Conservation (phyloP, 441 rosid genomes). For the Euphorbia celastroides region DNA sequence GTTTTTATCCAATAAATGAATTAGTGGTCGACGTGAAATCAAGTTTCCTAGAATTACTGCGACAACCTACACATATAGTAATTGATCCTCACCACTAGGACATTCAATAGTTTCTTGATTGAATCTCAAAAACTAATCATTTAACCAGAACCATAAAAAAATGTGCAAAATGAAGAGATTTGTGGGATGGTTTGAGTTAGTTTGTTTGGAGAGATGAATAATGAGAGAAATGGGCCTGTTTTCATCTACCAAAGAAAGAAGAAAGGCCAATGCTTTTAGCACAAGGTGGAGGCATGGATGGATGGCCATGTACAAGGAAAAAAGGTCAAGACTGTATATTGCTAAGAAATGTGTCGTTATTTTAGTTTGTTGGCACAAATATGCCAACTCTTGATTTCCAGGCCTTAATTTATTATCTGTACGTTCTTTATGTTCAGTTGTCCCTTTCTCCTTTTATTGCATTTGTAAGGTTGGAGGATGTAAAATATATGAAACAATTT, state of each 20-base stretch:
- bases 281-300: too few relatives aligned
- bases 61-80: not conserved
- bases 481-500: too few relatives aligned
- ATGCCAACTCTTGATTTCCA: too few relatives aligned
- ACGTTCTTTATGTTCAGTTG: too few relatives aligned
- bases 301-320: too few relatives aligned
- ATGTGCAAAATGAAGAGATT: not conserved
- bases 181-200: not conserved
- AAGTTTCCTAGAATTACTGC: not conserved
- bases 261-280: not conserved
- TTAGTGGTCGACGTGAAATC: slow-evolving; percentile 6
- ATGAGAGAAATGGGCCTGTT: slow-evolving; percentile 39
- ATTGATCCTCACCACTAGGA: not conserved
- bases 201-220: not conserved
- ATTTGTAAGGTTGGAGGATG: too few relatives aligned
- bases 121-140: not conserved
- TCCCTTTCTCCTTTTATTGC: too few relatives aligned
- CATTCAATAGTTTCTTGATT: not conserved
- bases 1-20: not conserved
- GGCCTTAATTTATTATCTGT: too few relatives aligned
- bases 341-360: too few relatives aligned
- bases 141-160: not conserved
- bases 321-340: too few relatives aligned
- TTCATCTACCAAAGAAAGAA: slow-evolving; percentile 18
- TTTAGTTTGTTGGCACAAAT: too few relatives aligned